These are phyloP conservation scores for Fusarium kyushuense DNA, from an alignment of 2,329 filamentous ascomycete species.

Conservation along the genomic window DNA sequence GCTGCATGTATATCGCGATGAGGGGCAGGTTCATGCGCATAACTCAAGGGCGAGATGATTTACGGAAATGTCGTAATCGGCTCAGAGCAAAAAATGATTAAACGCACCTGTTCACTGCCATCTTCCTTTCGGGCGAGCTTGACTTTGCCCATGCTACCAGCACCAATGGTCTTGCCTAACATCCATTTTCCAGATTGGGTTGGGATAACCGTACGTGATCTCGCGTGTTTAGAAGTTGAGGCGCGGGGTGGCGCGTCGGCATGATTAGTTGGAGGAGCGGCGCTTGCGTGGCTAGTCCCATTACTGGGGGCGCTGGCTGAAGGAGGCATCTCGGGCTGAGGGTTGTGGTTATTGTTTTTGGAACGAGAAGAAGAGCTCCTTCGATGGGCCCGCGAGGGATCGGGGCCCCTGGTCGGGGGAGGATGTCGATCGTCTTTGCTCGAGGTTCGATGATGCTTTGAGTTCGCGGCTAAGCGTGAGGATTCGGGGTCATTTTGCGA, in stretches of 20 bases:
- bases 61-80: neutral
- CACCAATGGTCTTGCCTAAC: constrained; percentile 95
- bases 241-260: constrained; percentile 54
- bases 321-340: constrained; percentile 62
- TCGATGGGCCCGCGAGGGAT: constrained; percentile 61
- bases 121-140: constrained; percentile 93
- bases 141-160: constrained; percentile 98
- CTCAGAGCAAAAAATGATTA: constrained; percentile 1
- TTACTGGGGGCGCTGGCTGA: constrained; percentile 65
- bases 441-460: constrained; percentile 70
- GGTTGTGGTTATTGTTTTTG: constrained; percentile 52
- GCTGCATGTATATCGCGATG: constrained; percentile 13
- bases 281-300: constrained; percentile 64
- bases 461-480: constrained; percentile 69
- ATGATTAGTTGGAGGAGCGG: constrained; percentile 57
- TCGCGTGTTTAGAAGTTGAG: constrained; percentile 63
- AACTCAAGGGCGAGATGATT: constrained; percentile 5
- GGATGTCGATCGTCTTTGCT: constrained; percentile 68
- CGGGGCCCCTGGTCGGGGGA: constrained; percentile 65
- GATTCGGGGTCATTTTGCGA: constrained; percentile 80
- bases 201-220: constrained; percentile 83
- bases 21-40: constrained; percentile 29
- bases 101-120: constrained; percentile 87
- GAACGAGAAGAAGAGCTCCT: constrained; percentile 66
- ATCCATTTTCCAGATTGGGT: constrained; percentile 94